Evolutionary conservation across 1,284 basidiomycete genomes (phyloP).

Genomic region (Cutaneotrichosporon curvatum): DNA sequence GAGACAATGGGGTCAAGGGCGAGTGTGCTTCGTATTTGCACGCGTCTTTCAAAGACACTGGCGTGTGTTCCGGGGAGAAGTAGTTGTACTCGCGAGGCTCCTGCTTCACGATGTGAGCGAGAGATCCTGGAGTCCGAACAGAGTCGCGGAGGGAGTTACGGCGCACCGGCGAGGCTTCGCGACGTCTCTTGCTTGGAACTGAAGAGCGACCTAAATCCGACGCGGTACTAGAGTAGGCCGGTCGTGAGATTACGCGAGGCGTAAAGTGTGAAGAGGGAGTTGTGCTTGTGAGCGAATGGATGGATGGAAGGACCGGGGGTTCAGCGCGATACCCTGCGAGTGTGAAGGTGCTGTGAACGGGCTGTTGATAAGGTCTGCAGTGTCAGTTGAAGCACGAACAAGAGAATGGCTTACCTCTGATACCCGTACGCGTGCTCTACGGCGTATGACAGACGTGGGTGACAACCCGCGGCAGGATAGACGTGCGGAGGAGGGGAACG

Average conservation of each 20-base stretch:
- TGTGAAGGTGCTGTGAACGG: no score
- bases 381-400: no score
- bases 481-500: neutral
- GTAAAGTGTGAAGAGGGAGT: neutral
- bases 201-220: no score
- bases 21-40: conserved; percentile 5
- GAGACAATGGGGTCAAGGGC: conserved; percentile 9
- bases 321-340: no score
- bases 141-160: neutral
- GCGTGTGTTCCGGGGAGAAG: neutral
- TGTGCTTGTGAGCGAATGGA: neutral
- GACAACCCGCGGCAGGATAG: neutral
- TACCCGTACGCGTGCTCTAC: no score
- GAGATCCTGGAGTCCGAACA: neutral
- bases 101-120: conserved; percentile 1
- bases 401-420: no score
- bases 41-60: neutral
- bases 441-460: no score
- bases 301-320: conserved; percentile 1
- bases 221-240: neutral
- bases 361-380: no score
- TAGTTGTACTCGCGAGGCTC: conserved; percentile 6
- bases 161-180: neutral
- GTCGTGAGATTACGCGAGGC: neutral
- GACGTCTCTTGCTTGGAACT: no score